phyloP scores from a whole-genome alignment of 2,329 filamentous ascomycete species.

The Aulographum hederae region DNA sequence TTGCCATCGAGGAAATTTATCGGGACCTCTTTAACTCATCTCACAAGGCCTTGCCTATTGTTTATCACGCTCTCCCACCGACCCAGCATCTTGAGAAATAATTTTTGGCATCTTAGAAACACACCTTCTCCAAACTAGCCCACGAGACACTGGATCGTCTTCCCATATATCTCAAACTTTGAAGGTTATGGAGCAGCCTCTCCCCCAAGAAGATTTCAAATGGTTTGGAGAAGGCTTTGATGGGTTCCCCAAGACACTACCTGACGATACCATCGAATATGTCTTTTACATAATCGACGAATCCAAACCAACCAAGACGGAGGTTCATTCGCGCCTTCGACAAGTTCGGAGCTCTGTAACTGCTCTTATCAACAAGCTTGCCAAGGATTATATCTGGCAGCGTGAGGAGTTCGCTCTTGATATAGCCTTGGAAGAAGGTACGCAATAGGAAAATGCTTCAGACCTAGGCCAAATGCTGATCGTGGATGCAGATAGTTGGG shows the following conservation, averaged over 20 bases:
- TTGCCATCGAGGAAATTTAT: too few relatives aligned
- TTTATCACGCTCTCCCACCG: too few relatives aligned
- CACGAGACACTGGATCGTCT: too few relatives aligned
- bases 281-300: slow-evolving; percentile 55
- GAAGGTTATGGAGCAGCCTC: slow-evolving; percentile 6
- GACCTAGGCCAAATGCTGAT: not conserved
- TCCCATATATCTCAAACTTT: too few relatives aligned
- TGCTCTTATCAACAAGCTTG: slow-evolving; percentile 41
- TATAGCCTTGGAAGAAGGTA: slow-evolving; percentile 40
- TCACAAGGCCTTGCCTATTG: too few relatives aligned
- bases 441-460: slow-evolving; percentile 7
- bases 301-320: slow-evolving; percentile 31
- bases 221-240: slow-evolving; percentile 49
- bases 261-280: slow-evolving; percentile 79
- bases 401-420: slow-evolving; percentile 62
- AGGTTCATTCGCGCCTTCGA: slow-evolving; percentile 48
- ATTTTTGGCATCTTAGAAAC: not conserved
- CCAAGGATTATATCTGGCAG: slow-evolving; percentile 93
- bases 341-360: slow-evolving; percentile 50
- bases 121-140: too few relatives aligned
- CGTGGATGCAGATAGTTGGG: slow-evolving; percentile 24
- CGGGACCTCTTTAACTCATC: too few relatives aligned
- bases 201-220: slow-evolving; percentile 36
- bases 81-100: too few relatives aligned
- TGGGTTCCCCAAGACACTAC: slow-evolving; percentile 47